Base-by-base conservation (phyloP, 1,139 yeast species). In the Blastobotrys capitulatus region DNA sequence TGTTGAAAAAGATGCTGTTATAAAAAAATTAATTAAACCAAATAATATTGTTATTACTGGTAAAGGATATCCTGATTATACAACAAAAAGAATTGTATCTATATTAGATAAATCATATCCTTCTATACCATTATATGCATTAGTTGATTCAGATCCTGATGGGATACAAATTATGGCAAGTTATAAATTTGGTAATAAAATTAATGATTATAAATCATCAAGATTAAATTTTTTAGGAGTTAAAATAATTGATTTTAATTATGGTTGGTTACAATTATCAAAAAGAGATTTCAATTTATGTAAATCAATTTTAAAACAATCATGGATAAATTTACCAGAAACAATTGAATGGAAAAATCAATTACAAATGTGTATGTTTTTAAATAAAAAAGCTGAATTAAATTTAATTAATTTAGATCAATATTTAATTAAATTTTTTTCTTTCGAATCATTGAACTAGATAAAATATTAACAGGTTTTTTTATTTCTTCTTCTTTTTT, bases 61-160 rank as follows among this genome's bases (percentile, higher is more conserved):
- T 0, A 81, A 80, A 62, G 94, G 94, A 4, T 83, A 72, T 55
- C 90, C 94, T 0, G 94, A 86, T 61, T 70, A 77, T 46, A 72
- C 82, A 49, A 84, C 86, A 19, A 80, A 82, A 22, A 74, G 72
- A 52, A 77, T 86, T 57, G 73, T 87, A 8, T 74, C 73, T 26
- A 68, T 74, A 52, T 71, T 83, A 53, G 63, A 77, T 53, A 64
- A 64, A 50, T 69, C 72, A 48, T 73, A 75, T 60, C 83, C 76
- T 0, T 65, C 60, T 64, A 75, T 61, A 53, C 86, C 71, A 56
- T 73, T 76, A 52, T 75, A 65, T 64, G 78, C 73, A 3, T 52
- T 74, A 27, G 72, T 80, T 47, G 77, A 77, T 63, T 77, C 86
- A 6, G 95, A 86, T 61, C 80, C 87, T 0, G 79, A 82, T 63